Evolutionary conservation across 495 filamentous ascomycete genomes (phyloP).

Genomic region (Penicillium mononematosum): DNA sequence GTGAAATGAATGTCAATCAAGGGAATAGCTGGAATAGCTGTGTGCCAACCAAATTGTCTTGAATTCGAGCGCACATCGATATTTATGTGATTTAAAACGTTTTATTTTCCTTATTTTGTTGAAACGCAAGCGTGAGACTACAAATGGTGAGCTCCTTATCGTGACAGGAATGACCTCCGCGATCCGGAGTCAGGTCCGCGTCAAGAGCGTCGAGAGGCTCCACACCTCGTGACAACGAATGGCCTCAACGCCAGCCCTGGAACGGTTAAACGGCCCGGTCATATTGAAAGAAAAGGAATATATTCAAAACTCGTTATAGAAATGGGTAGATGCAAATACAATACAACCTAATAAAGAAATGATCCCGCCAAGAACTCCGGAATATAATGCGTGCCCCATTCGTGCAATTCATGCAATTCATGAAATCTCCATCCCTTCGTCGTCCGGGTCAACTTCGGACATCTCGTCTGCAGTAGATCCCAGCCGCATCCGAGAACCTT

Average conservation of each 20-base stretch:
- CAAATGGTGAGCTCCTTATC: constrained; percentile 23
- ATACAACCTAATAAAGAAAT: constrained; percentile 3
- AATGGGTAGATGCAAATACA: constrained; percentile 11
- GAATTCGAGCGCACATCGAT: constrained; percentile 3
- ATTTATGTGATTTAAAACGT: constrained; percentile 9
- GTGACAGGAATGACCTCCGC: constrained; percentile 39
- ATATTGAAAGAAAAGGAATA: neutral
- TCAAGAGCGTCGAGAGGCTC: constrained; percentile 25
- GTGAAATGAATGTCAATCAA: constrained; percentile 32
- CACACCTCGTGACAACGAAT: constrained; percentile 15
- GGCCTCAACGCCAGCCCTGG: constrained; percentile 2
- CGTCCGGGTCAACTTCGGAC: constrained; percentile 64
- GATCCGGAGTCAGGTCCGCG: constrained; percentile 61
- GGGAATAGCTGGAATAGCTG: neutral
- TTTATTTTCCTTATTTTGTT: constrained; percentile 4
- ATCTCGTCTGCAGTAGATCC: constrained; percentile 56
- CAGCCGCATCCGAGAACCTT: constrained; percentile 44
- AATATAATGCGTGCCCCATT: constrained; percentile 27
- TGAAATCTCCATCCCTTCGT: constrained; percentile 66
- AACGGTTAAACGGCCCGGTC: constrained; percentile 32
- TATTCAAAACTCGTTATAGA: constrained; percentile 9
- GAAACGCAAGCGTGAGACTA: constrained; percentile 5
- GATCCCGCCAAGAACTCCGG: constrained; percentile 12
- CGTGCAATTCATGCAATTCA: constrained; percentile 29
- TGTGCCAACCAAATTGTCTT: neutral